Base-by-base conservation (phyloP, 2,329 filamentous ascomycete genomes). In the Pseudogymnoascus sp. region DNA sequence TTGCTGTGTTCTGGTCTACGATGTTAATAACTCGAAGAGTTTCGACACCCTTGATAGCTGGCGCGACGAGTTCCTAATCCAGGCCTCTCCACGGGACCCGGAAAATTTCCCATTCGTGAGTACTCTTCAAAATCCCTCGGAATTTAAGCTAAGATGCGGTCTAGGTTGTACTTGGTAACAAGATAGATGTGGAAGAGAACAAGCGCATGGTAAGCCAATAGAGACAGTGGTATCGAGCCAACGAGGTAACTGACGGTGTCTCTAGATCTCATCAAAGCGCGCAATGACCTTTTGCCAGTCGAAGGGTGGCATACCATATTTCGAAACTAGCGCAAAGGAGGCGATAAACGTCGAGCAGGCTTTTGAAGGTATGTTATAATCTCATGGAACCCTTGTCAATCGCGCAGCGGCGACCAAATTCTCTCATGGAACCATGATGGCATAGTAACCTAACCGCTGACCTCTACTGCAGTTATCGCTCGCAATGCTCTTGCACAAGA, bases 21-120 rank as follows among this genome's bases (percentile, higher is more conserved):
- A 99, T 73, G 93, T 99, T 76, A 99, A 99, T 80, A 97, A 97
- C 76, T 89, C 92, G 65, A 99, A 99, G 85, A 96, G 92, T 75
- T 99, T 99, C 76, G 94, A 99, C 75, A 95, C 93, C 12, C 84
- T 99, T 64, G 94, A 99, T 75, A 96, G 92, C 78, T 99, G 94
- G 94, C 84, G 94, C 72, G 94, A 99, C 73, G 94, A 99, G 76
- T 99, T 99, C 74, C 78, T 99, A 69, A 96, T 99, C 69, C 94
- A 99, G 78, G 94, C 94, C 5, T 96, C 91, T 68, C 94, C 94
- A 4, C 87, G 95, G 72, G 94, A 99, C 70, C 94, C 94, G 1
- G 92, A 97, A 74, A 96, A 89, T 76, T 99, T 99, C 75, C 94
- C 94, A 59, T 99, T 99, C 74, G 94, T 97, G 78, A 76, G 88